A percentile compares a stretch with the other conserved stretches of the same genome.
These are phyloP conservation scores for Ganoderma sinense DNA, from an alignment of 1,284 basidiomycete species.

Conservation along the genomic window DNA sequence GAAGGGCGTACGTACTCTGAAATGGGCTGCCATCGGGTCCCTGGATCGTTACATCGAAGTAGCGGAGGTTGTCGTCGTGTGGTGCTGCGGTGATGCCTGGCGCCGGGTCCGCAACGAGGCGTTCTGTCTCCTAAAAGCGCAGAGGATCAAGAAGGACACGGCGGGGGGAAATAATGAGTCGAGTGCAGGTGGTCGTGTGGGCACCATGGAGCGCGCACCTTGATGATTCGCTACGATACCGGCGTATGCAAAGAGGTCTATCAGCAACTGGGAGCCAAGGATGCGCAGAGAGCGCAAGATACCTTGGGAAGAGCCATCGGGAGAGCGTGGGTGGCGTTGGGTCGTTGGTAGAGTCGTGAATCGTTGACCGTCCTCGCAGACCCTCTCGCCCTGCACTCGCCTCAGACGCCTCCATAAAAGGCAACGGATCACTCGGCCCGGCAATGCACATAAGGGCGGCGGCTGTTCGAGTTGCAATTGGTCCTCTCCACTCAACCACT, in stretches of 20 bases:
- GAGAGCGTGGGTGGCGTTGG: constrained; percentile 9
- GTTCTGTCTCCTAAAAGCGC: constrained; percentile 87
- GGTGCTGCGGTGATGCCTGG: constrained; percentile 94
- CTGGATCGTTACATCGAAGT: constrained; percentile 98
- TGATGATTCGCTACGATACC: constrained; percentile 58
- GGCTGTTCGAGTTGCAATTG: neutral
- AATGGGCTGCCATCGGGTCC: constrained; percentile 96
- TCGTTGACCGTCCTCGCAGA: too few relatives aligned
- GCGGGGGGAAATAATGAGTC: constrained; percentile 5
- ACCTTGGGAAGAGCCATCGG: constrained; percentile 34
- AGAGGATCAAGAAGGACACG: neutral
- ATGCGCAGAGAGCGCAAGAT: neutral
- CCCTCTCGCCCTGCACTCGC: neutral
- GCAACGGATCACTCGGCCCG: constrained; percentile 6
- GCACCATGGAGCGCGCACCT: constrained; percentile 45
- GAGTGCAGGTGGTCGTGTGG: constrained; percentile 26
- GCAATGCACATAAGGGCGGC: neutral
- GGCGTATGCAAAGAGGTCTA: neutral
- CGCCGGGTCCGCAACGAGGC: constrained; percentile 94
- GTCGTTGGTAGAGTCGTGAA: constrained; percentile 15
- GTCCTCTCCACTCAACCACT: neutral
- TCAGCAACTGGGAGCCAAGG: neutral
- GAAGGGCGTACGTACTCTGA: constrained; percentile 69
- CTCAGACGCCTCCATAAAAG: constrained; percentile 8
- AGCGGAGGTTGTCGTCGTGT: constrained; percentile 97